phyloP scores from a whole-genome alignment of 306 rosid species.

The Purshia tridentata region DNA sequence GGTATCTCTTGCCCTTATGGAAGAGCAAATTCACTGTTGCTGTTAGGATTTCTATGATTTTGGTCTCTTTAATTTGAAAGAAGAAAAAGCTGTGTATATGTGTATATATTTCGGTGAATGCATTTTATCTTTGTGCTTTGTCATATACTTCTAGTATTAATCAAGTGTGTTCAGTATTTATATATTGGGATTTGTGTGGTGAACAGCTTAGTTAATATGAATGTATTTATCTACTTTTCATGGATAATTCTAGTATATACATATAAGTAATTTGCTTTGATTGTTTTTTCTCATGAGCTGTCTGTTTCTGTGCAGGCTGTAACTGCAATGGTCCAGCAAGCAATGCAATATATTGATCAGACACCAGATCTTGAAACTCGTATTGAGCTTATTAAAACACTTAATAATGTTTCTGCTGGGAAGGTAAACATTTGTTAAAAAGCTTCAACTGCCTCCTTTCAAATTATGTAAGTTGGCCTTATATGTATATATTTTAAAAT shows the following conservation, averaged over 20 bases:
- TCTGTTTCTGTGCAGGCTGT: constrained; percentile 55
- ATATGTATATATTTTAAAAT: background rate
- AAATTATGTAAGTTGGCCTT: background rate
- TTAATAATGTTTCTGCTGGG: constrained; percentile 84
- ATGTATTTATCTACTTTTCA: background rate
- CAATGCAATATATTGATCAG: constrained; percentile 87
- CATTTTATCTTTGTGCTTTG: background rate
- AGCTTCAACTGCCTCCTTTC: constrained; percentile 3
- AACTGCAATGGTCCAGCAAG: constrained; percentile 96
- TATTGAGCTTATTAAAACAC: constrained; percentile 78
- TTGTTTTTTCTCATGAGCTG: constrained; percentile 9
- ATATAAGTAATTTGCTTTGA: background rate
- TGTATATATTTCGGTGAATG: background rate
- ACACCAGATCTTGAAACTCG: constrained; percentile 78
- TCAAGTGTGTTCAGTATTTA: background rate
- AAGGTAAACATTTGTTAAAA: constrained; percentile 49
- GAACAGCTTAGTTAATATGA: background rate
- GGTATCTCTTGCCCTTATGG: background rate
- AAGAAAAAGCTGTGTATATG: background rate
- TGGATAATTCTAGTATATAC: background rate
- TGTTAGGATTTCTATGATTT: background rate
- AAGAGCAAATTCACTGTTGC: background rate
- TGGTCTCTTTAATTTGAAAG: background rate
- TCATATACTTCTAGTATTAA: background rate
- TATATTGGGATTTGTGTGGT: background rate